Evolutionary conservation across 495 filamentous ascomycete species (phyloP).

Genomic region (Penicillium paxilli): DNA sequence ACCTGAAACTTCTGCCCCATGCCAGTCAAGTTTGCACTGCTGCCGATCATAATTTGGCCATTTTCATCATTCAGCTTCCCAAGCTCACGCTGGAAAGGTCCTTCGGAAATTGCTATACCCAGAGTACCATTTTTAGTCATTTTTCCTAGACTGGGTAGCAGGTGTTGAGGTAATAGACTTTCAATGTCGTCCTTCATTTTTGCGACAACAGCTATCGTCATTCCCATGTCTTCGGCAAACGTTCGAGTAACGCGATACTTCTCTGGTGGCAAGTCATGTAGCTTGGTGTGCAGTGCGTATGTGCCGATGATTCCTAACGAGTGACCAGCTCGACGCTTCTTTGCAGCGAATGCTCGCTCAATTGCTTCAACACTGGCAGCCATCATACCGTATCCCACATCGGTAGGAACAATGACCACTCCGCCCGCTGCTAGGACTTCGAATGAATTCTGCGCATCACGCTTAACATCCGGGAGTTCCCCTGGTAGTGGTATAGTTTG

Average conservation of each 20-base stretch:
- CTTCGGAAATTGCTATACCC: slow-evolving; percentile 15
- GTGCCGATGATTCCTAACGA: slow-evolving; percentile 23
- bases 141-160: slow-evolving; percentile 2
- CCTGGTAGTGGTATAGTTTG: slow-evolving; percentile 10
- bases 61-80: slow-evolving; percentile 16
- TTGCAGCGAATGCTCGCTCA: slow-evolving; percentile 21
- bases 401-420: slow-evolving; percentile 10
- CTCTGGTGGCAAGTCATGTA: slow-evolving; percentile 15
- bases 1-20: slow-evolving; percentile 26
- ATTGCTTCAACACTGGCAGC: slow-evolving; percentile 17
- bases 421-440: slow-evolving; percentile 6
- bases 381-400: slow-evolving; percentile 35
- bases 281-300: slow-evolving; percentile 17
- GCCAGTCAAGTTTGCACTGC: slow-evolving; percentile 29
- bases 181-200: not conserved
- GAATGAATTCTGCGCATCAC: slow-evolving; percentile 3
- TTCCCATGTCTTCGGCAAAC: slow-evolving; percentile 24
- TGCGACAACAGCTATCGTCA: slow-evolving; percentile 23
- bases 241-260: slow-evolving; percentile 27
- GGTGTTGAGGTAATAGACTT: slow-evolving; percentile 14
- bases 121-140: slow-evolving; percentile 24
- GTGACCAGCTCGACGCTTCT: slow-evolving; percentile 21
- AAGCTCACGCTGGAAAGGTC: slow-evolving; percentile 22
- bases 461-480: slow-evolving; percentile 3
- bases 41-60: slow-evolving; percentile 22